phyloP scores from a whole-genome alignment of 2,329 filamentous ascomycete species.

The Paraconiothyrium sp. region DNA sequence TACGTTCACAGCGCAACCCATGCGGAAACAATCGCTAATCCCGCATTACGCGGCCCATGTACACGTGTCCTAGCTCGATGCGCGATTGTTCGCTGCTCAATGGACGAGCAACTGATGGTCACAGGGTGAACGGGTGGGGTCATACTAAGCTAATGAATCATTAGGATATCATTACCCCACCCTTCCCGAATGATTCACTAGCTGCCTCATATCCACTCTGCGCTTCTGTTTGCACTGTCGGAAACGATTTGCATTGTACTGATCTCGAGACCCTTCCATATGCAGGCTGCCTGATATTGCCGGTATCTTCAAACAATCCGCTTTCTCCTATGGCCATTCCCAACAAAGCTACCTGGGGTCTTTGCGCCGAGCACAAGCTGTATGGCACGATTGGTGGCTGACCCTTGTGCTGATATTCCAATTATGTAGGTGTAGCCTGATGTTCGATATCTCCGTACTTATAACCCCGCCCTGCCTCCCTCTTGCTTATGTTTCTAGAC shows the following conservation, averaged over 20 bases:
- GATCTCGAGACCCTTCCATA: not conserved
- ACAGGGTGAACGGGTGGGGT: conserved; percentile 17
- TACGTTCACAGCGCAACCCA: not conserved
- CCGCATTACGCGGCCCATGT: not conserved
- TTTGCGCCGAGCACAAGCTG: not conserved
- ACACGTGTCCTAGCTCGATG: not conserved
- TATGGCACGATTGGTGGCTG: not conserved
- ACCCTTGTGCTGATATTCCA: not conserved
- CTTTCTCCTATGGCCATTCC: not conserved
- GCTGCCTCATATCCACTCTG: not conserved
- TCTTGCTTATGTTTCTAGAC: not conserved
- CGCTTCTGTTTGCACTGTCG: not conserved
- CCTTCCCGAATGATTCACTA: conserved; percentile 24
- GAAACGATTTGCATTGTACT: not conserved
- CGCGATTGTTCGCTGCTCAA: not conserved
- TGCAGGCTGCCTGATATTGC: not conserved
- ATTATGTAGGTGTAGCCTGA: not conserved
- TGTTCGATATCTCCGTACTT: conserved; percentile 6
- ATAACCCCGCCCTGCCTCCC: not conserved
- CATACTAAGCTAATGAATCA: conserved; percentile 26
- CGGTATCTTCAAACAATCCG: not conserved
- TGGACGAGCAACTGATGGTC: conserved; percentile 7
- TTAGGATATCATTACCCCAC: conserved; percentile 17
- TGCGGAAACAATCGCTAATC: not conserved
- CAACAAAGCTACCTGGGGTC: not conserved